Evolutionary conservation across 805 yeast species (phyloP), one percentile per base, ranked within the genome.

Genomic region (Scheffersomyces coipomensis): DNA sequence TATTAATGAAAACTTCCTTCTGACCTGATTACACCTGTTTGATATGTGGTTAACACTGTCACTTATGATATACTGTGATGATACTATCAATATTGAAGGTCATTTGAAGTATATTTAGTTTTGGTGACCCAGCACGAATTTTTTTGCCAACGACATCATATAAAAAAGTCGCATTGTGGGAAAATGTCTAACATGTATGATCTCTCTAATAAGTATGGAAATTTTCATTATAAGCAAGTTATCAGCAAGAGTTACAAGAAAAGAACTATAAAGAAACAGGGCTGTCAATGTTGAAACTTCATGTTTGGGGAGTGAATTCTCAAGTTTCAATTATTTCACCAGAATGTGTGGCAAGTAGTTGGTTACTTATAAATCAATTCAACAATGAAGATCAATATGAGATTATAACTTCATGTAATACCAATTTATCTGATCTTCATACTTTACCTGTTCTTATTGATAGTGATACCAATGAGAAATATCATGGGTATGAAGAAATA

Each of bases 381-480:
- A 25, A 33, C 22, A 35, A 54, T 2, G 40, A 47, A 3, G 29
- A 40, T 9, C 34, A 41, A 4, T 48, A 61, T 29, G 47, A 60
- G 26, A 53, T 83, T 2, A 71, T 79, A 7, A 71, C 81, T 2
- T 79, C 86, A 2, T 76, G 78, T 38, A 81, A 83, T 52, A 73
- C 81, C 10, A 77, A 76, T 48, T 39, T 76, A 8, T 75, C 86
- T 1, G 67, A 65, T 9, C 64, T 66, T 9, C 74, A 72, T 2
- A 62, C 58, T 34, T 53, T 83, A 13, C 91, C 91, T 1, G 55
- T 72, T 2, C 53, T 79, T 34, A 55, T 60, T 7, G 35, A 39
- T 18, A 40, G 33, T 13, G 35, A 35, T 3, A 42, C 30, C 7
- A 29, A 23, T 2, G 16, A 13, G 4, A 47, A 45, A 30, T 40